Conservation (phyloP, 495 filamentous ascomycete species). For the Penicillium goetzii region DNA sequence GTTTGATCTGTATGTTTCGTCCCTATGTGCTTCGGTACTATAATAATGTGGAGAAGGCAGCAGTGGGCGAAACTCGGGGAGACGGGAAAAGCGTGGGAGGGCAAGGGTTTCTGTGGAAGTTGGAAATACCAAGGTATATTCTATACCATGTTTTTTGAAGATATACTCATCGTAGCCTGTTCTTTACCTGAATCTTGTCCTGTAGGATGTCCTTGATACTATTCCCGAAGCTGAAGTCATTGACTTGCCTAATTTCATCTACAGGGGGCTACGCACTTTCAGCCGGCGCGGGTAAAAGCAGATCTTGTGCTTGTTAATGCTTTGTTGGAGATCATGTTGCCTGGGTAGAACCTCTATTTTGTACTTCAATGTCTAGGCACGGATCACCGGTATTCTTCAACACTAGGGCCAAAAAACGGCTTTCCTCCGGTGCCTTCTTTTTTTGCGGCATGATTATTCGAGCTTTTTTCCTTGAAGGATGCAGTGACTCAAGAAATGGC, state of each 20-base stretch:
- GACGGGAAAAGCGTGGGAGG: no score
- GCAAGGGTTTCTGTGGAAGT: no score
- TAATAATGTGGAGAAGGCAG: no score
- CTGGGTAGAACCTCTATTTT: conserved; percentile 4
- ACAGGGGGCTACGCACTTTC: background rate
- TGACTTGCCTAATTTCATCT: background rate
- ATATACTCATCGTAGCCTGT: background rate
- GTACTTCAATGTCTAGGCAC: conserved; percentile 10
- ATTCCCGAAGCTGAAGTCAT: background rate
- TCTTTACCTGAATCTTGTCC: background rate
- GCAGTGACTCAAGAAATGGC: conserved; percentile 10
- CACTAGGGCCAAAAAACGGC: conserved; percentile 1
- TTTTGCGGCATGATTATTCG: conserved; percentile 4
- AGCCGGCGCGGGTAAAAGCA: conserved; percentile 5
- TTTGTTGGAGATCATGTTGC: no score
- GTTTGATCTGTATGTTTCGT: no score
- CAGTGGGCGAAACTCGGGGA: background rate
- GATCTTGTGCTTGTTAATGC: no score
- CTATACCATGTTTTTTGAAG: background rate
- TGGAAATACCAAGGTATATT: background rate
- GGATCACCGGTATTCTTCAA: conserved; percentile 1
- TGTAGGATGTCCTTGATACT: background rate
- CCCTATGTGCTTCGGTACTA: no score
- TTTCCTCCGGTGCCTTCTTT: conserved; percentile 5
- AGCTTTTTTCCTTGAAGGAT: conserved; percentile 7